These are phyloP conservation scores for Chrysoporthe cubensis DNA, from an alignment of 2,329 filamentous ascomycete genomes.

Conservation along the genomic window DNA sequence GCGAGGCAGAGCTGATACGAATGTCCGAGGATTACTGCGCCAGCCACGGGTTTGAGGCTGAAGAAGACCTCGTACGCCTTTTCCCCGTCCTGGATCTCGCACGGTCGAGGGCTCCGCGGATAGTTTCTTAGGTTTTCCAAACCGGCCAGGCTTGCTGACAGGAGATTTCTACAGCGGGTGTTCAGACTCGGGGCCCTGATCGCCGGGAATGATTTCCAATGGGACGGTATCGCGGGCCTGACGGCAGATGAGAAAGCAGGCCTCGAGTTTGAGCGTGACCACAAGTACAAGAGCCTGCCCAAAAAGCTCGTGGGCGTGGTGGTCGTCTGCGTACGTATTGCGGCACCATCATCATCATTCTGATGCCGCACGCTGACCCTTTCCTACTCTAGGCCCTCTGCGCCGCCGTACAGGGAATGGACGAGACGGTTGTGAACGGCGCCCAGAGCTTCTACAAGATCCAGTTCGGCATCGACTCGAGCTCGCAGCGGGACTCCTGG, in stretches of 20 bases:
- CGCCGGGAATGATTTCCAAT: slow-evolving; percentile 55
- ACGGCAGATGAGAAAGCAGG: slow-evolving; percentile 61
- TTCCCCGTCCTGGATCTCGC: background rate
- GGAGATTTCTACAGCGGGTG: slow-evolving; percentile 41
- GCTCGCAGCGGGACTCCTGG: slow-evolving; percentile 57
- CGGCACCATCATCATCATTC: background rate
- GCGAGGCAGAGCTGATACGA: slow-evolving; percentile 51
- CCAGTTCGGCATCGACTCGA: slow-evolving; percentile 62
- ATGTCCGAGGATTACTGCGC: slow-evolving; percentile 63
- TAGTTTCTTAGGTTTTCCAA: too few relatives aligned
- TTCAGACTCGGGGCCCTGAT: slow-evolving; percentile 64
- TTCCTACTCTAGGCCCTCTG: slow-evolving; percentile 59
- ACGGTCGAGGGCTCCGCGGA: background rate
- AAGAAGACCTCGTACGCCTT: slow-evolving; percentile 50
- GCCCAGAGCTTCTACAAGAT: slow-evolving; percentile 67
- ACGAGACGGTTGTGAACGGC: slow-evolving; percentile 72
- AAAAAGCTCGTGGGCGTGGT: slow-evolving; percentile 68
- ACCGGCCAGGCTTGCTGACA: background rate
- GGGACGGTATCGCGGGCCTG: slow-evolving; percentile 55
- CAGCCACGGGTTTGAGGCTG: slow-evolving; percentile 56
- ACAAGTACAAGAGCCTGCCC: slow-evolving; percentile 70
- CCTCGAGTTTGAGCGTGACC: slow-evolving; percentile 62
- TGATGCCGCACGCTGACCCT: background rate
- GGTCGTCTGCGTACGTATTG: slow-evolving; percentile 43
- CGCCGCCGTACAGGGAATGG: slow-evolving; percentile 74